Evolutionary conservation across 441 rosid species (phyloP), one percentile per base, ranked within the genome.

Genomic region (Flueggea neowawraea): DNA sequence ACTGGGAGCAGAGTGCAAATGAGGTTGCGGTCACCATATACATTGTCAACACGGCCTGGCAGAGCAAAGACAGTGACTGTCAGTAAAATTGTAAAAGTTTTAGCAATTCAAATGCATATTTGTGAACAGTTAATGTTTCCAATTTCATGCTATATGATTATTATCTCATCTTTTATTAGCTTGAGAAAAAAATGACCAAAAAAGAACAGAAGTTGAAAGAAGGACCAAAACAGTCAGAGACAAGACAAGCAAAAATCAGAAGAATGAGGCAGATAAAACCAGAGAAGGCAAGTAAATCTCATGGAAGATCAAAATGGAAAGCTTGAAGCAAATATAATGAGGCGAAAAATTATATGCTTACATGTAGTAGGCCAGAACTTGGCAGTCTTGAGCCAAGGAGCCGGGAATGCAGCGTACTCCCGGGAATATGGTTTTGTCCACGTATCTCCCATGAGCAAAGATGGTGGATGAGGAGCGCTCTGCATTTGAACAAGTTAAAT

Each of bases 391-490:
- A 94, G 96, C 99, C 99, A 94, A 28, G 99, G 68, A 68, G 97
- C 97, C 17, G 97, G 96, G 87, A 84, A 91, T 62, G 94, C 97
- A 22, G 99, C 99, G 62, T 86, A 87, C 64, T 91, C 95, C 52
- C 96, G 73, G 14, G 94, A 74, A 70, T 94, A 94, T 10, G 97
- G 96, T 54, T 91, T 89, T 31, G 83, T 78, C 99, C 99, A 94
- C 58, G 86, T n/a, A 71, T 94, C 97, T 75, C 85, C 94, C 99
- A 94, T 91, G 61, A 94, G 94, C 89, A 94, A 69, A 36, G 90
- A 85, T 67, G 92, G 94, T 32, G 99, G 95, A 82, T 94, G 99
- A 67, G 96, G 99, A 36, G 99, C 96, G 70, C 95, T 85, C 99
- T 94, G 91, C 61, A 72, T 58, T 68, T 67, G 39, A 55, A 63